Conservation (phyloP, 2,329 filamentous ascomycete genomes). For the Epichloe sylvatica region DNA sequence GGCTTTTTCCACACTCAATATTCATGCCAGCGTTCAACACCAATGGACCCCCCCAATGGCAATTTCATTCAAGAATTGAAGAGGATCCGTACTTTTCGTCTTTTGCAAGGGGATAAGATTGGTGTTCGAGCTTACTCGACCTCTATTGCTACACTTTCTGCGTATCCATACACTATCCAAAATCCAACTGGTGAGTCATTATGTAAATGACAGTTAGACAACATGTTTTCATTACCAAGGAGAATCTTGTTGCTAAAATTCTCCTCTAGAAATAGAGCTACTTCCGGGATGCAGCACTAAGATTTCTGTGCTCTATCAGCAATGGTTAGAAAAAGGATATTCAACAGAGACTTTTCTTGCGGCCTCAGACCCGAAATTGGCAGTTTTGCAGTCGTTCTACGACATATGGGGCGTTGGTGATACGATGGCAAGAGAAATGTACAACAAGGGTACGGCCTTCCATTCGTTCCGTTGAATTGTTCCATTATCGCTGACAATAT, state of each 20-base stretch:
- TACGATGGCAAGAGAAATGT: constrained; percentile 68
- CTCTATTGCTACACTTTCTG: constrained; percentile 67
- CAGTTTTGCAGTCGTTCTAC: constrained; percentile 56
- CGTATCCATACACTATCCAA: constrained; percentile 51
- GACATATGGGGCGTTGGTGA: constrained; percentile 88
- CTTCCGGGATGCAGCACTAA: constrained; percentile 74
- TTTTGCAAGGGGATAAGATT: constrained; percentile 60
- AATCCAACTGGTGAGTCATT: constrained; percentile 25
- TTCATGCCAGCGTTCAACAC: constrained; percentile 69
- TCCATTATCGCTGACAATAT: background rate
- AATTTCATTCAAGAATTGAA: constrained; percentile 60
- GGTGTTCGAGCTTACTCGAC: constrained; percentile 79
- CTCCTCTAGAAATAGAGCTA: constrained; percentile 30
- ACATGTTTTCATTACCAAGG: background rate
- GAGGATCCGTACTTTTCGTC: constrained; percentile 57
- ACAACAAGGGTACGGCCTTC: constrained; percentile 38
- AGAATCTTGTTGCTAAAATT: background rate
- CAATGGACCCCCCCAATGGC: constrained; percentile 55
- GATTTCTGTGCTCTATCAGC: constrained; percentile 61
- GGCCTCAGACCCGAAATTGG: constrained; percentile 48
- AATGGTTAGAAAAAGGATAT: constrained; percentile 50
- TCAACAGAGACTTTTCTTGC: constrained; percentile 52
- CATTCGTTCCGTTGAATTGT: background rate
- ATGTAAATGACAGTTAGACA: background rate
- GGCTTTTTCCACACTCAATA: constrained; percentile 49